phyloP scores from a whole-genome alignment of 352 stramenopile genomes.

The Phytophthora megakarya region DNA sequence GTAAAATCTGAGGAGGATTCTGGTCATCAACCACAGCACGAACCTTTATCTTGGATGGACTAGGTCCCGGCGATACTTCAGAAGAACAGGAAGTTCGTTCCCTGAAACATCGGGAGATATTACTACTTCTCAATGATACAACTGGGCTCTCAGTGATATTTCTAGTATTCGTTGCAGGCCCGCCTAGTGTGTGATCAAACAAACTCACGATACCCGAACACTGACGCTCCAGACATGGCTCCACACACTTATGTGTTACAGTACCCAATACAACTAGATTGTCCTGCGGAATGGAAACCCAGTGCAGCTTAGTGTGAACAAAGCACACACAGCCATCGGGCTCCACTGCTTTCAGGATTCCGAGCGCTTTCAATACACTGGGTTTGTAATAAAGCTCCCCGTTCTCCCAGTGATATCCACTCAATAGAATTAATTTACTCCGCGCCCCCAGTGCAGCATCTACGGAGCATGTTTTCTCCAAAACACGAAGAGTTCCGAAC shows the following conservation, averaged over 20 bases:
- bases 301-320: constrained; percentile 23
- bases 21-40: neutral
- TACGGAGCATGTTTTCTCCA: constrained; percentile 23
- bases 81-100: neutral
- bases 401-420: constrained; percentile 24
- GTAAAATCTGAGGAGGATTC: neutral
- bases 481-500: constrained; percentile 16
- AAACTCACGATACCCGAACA: constrained; percentile 17
- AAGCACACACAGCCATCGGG: constrained; percentile 15
- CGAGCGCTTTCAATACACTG: constrained; percentile 27
- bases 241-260: constrained; percentile 8
- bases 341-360: constrained; percentile 22
- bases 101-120: neutral
- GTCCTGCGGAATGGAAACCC: constrained; percentile 7
- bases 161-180: neutral
- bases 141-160: neutral
- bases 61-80: constrained; percentile 1
- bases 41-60: neutral
- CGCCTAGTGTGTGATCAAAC: constrained; percentile 21
- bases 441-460: constrained; percentile 19
- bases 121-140: neutral
- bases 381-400: constrained; percentile 26
- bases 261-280: constrained; percentile 22
- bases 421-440: constrained; percentile 32
- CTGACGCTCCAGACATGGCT: constrained; percentile 1